Percentiles rank a stretch among this genome's conserved stretches.
phyloP scores from a whole-genome alignment of 1,284 basidiomycete species.

The Sporisorium exsertum region DNA sequence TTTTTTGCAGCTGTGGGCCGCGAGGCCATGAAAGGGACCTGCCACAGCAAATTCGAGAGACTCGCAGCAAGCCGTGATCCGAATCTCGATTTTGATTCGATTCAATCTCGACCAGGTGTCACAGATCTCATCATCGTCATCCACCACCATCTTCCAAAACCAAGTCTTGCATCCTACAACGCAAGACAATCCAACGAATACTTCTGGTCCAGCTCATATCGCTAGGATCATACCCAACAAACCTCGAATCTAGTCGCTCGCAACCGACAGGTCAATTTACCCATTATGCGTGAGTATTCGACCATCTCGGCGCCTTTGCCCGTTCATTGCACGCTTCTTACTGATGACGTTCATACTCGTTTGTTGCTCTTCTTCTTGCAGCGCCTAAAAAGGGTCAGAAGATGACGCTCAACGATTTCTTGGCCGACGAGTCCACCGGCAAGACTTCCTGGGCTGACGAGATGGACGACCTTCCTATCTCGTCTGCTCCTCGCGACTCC shows the following conservation, averaged over 20 bases:
- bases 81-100: constrained; percentile 21
- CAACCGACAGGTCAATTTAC: constrained; percentile 16
- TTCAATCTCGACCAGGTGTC: constrained; percentile 9
- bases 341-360: background rate
- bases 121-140: constrained; percentile 21
- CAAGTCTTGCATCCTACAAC: constrained; percentile 11
- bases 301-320: background rate
- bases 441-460: constrained; percentile 69
- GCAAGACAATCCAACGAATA: constrained; percentile 6
- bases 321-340: background rate
- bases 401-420: constrained; percentile 66
- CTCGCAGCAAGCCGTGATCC: constrained; percentile 29
- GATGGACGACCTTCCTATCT: constrained; percentile 65
- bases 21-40: background rate
- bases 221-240: constrained; percentile 13
- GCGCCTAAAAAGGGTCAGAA: constrained; percentile 65
- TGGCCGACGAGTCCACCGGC: constrained; percentile 64
- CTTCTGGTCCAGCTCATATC: constrained; percentile 2
- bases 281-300: constrained; percentile 40
- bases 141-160: constrained; percentile 20
- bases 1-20: background rate
- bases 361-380: constrained; percentile 6
- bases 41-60: background rate
- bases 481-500: constrained; percentile 52
- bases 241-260: constrained; percentile 5